Conservation (phyloP, 169 alveolate genomes). For the Besnoitia besnoiti region DNA sequence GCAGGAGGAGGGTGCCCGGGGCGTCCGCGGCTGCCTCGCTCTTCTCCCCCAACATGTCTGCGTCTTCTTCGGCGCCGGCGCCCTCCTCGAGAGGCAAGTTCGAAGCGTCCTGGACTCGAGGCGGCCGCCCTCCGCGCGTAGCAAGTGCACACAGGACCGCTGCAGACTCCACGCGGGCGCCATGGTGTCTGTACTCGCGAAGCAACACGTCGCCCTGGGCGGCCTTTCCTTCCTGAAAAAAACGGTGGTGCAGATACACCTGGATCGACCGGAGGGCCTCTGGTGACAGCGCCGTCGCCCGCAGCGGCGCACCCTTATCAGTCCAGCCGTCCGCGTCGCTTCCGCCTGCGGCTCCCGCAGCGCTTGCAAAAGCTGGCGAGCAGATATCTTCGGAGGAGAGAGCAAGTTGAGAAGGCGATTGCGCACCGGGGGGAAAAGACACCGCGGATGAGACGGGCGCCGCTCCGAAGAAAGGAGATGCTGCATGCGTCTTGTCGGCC, state of each 20-base stretch:
- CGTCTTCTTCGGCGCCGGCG: background rate
- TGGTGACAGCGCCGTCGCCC: background rate
- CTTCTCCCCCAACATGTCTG: background rate
- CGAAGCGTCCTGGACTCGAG: background rate
- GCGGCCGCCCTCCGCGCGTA: background rate
- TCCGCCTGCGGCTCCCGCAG: no score
- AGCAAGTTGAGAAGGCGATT: background rate
- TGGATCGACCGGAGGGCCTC: conserved; percentile 8
- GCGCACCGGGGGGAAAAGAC: background rate
- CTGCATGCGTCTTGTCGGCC: background rate
- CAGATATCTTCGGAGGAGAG: background rate
- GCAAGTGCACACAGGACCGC: conserved; percentile 9
- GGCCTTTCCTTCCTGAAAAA: background rate
- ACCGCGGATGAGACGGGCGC: background rate
- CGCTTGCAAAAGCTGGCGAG: background rate
- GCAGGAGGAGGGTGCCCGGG: background rate
- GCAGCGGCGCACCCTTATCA: no score
- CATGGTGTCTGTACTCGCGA: conserved; percentile 16
- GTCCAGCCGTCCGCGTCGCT: background rate
- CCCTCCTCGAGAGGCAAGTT: background rate
- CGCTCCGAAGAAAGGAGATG: background rate
- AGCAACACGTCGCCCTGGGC: conserved; percentile 19
- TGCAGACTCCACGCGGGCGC: background rate
- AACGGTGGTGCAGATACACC: conserved; percentile 20
- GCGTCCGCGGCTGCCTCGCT: background rate